phyloP scores from a whole-genome alignment of 345 rosid species.

The Gossypium australe region DNA sequence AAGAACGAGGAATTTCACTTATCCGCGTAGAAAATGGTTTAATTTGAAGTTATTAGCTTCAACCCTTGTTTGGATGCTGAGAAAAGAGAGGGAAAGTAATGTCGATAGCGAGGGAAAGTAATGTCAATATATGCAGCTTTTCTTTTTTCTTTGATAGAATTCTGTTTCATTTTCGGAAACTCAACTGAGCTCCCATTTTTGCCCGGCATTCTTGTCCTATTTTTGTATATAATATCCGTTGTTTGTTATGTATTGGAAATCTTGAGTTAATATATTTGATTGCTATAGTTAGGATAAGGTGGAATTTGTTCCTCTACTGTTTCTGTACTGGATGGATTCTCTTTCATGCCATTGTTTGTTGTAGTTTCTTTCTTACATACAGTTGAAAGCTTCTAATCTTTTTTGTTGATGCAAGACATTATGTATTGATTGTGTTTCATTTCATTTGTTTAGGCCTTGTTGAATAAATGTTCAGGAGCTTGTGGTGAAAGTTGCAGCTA shows the following conservation, averaged over 20 bases:
- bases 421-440: constrained; percentile 10
- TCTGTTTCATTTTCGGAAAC: background rate
- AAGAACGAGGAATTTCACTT: background rate
- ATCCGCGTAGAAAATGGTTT: background rate
- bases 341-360: background rate
- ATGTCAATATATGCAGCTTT: background rate
- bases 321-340: background rate
- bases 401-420: background rate
- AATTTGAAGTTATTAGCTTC: background rate
- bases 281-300: background rate
- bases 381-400: background rate
- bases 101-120: background rate
- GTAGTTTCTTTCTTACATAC: background rate
- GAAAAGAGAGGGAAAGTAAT: background rate
- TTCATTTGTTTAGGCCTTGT: constrained; percentile 30
- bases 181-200: background rate
- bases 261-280: background rate
- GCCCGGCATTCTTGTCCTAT: background rate
- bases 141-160: background rate
- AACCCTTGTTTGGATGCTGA: background rate
- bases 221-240: background rate
- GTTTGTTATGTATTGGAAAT: background rate
- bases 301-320: background rate
- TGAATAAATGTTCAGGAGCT: constrained; percentile 60
- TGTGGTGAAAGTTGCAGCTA: constrained; percentile 39